Percentiles rank a stretch among this genome's conserved stretches.
These are phyloP conservation scores for Triticum urartu DNA, from an alignment of 176 grass and related monocot species.

Conservation along the genomic window DNA sequence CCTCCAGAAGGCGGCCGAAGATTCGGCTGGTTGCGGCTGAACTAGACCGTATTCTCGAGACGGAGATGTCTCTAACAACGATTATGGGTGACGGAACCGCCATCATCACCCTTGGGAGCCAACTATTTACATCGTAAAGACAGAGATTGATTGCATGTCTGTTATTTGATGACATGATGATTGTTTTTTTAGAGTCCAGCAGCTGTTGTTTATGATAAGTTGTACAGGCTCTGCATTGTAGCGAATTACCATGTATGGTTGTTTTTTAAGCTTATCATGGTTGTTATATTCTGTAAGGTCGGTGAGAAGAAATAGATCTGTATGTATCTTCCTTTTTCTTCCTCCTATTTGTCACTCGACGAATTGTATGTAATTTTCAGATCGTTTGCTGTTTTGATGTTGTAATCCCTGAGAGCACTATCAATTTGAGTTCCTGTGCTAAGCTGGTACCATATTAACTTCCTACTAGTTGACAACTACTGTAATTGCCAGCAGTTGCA, in stretches of 20 bases:
- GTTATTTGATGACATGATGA: conserved; percentile 60
- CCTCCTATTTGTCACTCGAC: neutral
- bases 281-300: conserved; percentile 42
- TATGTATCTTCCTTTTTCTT: conserved; percentile 47
- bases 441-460: neutral
- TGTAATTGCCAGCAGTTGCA: neutral
- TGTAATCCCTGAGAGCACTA: conserved; percentile 17
- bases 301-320: conserved; percentile 38
- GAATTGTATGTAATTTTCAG: conserved; percentile 46
- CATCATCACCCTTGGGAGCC: conserved; percentile 91
- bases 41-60: conserved; percentile 83
- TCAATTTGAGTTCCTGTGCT: neutral
- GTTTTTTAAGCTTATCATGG: conserved; percentile 54
- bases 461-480: no score
- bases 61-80: conserved; percentile 82
- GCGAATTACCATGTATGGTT: conserved; percentile 46
- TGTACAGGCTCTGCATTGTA: conserved; percentile 44
- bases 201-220: conserved; percentile 43
- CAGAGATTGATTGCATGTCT: conserved; percentile 48
- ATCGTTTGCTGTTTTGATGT: neutral
- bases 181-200: conserved; percentile 34
- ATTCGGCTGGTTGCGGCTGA: conserved; percentile 61
- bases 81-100: conserved; percentile 93
- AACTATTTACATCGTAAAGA: conserved; percentile 75
- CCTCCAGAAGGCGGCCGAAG: conserved; percentile 58